These are phyloP conservation scores for Sarcodon aspratus DNA, from an alignment of 768 basidiomycete species.

Conservation along the genomic window DNA sequence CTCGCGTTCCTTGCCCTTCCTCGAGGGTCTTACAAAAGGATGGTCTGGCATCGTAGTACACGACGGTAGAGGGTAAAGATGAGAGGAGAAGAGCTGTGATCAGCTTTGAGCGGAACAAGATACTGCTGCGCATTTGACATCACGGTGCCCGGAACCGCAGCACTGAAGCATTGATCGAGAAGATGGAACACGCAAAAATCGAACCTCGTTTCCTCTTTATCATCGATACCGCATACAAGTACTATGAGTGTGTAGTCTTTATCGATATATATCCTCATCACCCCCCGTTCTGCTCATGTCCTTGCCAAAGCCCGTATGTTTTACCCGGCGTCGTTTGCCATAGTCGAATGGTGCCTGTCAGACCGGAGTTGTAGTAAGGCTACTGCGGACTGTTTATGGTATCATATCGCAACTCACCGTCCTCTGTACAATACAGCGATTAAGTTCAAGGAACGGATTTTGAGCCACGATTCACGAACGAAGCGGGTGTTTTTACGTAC, in stretches of 20 bases:
- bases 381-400: background rate
- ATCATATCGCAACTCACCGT: constrained; percentile 35
- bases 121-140: constrained; percentile 2
- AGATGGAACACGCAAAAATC: background rate
- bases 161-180: background rate
- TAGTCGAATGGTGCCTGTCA: constrained; percentile 79
- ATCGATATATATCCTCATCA: constrained; percentile 12
- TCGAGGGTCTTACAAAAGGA: constrained; percentile 8
- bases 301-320: constrained; percentile 87
- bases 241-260: background rate
- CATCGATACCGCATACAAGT: background rate
- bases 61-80: background rate
- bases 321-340: constrained; percentile 98
- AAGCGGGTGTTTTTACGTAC: constrained; percentile 37
- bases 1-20: constrained; percentile 24
- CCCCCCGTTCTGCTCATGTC: constrained; percentile 31
- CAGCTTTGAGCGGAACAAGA: background rate
- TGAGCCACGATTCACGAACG: background rate
- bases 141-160: background rate
- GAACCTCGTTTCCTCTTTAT: background rate
- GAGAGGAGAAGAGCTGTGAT: background rate
- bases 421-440: constrained; percentile 35
- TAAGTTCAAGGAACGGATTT: background rate
- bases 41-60: constrained; percentile 11
- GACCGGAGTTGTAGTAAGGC: background rate